Conservation (phyloP, 345 rosid genomes). For the Eucalyptus pumila region DNA sequence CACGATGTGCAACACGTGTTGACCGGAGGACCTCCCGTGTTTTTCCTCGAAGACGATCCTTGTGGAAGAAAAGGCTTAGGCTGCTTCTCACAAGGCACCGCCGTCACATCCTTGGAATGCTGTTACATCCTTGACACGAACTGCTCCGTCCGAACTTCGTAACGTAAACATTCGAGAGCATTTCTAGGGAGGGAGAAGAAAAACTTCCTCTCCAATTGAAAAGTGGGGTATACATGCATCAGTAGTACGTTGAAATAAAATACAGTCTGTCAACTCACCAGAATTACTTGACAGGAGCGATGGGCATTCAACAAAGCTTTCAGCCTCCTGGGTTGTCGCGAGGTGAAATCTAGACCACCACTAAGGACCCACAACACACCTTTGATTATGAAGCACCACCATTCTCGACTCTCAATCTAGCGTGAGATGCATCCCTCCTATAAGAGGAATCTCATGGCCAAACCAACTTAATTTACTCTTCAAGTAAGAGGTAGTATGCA, state of each 20-base stretch:
- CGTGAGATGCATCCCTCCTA: neutral
- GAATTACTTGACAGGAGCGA: no score
- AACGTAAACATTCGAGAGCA: no score
- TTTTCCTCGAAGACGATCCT: neutral
- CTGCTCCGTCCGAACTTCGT: no score
- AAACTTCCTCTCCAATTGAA: no score
- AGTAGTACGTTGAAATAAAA: no score
- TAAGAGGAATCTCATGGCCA: neutral
- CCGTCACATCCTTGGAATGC: neutral
- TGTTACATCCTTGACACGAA: no score
- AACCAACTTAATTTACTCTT: neutral
- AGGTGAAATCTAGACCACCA: no score
- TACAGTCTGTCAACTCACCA: no score
- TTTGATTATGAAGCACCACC: neutral
- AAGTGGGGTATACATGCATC: no score
- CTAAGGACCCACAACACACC: accelerated
- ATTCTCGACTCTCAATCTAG: neutral
- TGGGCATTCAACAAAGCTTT: no score
- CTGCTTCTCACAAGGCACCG: neutral
- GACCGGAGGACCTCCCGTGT: neutral
- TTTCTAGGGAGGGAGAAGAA: no score
- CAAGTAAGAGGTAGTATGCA: neutral
- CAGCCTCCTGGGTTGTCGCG: accelerated
- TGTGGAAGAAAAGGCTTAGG: neutral
- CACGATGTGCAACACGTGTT: neutral